phyloP scores from a whole-genome alignment of 805 yeast genomes.

The Starmerella potacharoeniae region DNA sequence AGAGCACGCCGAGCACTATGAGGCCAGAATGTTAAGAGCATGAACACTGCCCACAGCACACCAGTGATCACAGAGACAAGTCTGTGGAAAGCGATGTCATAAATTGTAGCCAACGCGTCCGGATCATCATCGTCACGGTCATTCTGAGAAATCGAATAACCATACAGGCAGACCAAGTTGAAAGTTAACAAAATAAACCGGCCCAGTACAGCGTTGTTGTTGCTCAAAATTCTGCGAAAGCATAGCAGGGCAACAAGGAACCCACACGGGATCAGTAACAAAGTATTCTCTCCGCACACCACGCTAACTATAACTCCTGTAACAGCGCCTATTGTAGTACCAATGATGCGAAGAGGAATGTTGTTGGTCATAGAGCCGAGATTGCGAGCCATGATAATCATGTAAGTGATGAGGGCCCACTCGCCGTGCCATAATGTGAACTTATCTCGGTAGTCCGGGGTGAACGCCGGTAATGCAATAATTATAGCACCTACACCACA shows the following conservation, averaged over 20 bases:
- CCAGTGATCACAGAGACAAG: slow-evolving; percentile 63
- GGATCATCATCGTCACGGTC: slow-evolving; percentile 40
- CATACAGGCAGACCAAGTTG: slow-evolving; percentile 66
- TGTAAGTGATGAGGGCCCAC: slow-evolving; percentile 74
- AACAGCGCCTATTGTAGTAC: slow-evolving; percentile 62
- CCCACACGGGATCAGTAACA: slow-evolving; percentile 42
- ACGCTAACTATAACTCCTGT: slow-evolving; percentile 45
- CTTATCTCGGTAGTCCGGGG: slow-evolving; percentile 40
- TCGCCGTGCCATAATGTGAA: slow-evolving; percentile 66
- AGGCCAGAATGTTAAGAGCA: slow-evolving; percentile 58
- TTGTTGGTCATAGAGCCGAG: slow-evolving; percentile 78
- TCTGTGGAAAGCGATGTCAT: slow-evolving; percentile 71
- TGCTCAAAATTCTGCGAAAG: slow-evolving; percentile 44
- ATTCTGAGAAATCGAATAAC: slow-evolving; percentile 53
- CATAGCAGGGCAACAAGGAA: slow-evolving; percentile 33
- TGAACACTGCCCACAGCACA: slow-evolving; percentile 61
- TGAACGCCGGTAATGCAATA: slow-evolving; percentile 55
- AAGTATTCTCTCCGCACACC: slow-evolving; percentile 35
- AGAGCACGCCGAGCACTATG: slow-evolving; percentile 63
- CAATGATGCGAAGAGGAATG: slow-evolving; percentile 39
- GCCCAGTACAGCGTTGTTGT: slow-evolving; percentile 33
- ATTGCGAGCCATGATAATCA: slow-evolving; percentile 75
- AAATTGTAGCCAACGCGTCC: slow-evolving; percentile 61
- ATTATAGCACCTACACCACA: slow-evolving; percentile 68
- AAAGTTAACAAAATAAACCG: slow-evolving; percentile 59